Base-by-base conservation (phyloP, 192 early-diverging fungal species). In the Funneliformis geosporum region DNA sequence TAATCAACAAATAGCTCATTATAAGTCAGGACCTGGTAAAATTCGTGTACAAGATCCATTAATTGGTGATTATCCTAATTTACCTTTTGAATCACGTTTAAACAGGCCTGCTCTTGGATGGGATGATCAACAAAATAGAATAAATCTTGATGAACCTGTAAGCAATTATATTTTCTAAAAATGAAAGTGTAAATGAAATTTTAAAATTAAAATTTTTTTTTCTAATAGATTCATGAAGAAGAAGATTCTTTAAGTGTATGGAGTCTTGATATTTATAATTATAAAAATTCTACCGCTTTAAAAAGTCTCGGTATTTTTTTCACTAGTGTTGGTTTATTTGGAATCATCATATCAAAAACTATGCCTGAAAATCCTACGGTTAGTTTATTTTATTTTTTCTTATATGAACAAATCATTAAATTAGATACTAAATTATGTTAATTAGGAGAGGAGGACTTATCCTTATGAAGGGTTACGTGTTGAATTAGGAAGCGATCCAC, bases 1-100 rank as follows among this genome's bases (percentile, higher is more conserved):
- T 33, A 33, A n/a, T 55, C 50, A 55, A 6, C 50, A 55, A n/a
- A 55, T 55, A 55, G 50, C 50, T 5, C 0, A 0, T 21, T 55
- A 21, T 55, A 55, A 55, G 18, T 21, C 16, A 21, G 7, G 16
- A 7, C 50, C 50, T 55, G 50, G 50, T 55, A 74, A 74, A 55
- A 14, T 39, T 59, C 12, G 42, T 60, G 27, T 12, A 16, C 18
- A 1, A 5, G 73, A 74, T 28, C 73, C 73, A 33, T 28, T 43
- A 60, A 74, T 74, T 39, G 73, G 73, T 6, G 73, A 74, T 74
- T 74, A 74, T 55, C 73, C 73, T 38, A 74, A 74, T 55, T 60
- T 60, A 39, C 73, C 73, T 25, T 50, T 50, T 50, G 73, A 74
- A 60, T 60, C 47, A 28, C 46, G 42, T 33, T 27, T 50, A 18